Evolutionary conservation across 1,284 basidiomycete genomes (phyloP).

Genomic region (Leccinum pachyderme): DNA sequence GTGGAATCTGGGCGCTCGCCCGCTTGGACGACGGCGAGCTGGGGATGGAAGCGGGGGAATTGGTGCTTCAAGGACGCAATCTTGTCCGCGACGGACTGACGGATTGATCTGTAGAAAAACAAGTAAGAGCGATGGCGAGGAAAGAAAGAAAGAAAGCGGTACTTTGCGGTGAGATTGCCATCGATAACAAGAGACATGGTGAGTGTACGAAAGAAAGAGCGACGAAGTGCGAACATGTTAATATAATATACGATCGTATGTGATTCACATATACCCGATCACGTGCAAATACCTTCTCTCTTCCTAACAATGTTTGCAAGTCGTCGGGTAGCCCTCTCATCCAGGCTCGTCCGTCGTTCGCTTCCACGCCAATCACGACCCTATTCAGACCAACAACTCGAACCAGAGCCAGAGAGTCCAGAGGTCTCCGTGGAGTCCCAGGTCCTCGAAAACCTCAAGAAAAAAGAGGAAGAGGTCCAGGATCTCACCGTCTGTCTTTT

Average conservation of each 20-base stretch:
- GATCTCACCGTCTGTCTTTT: conserved; percentile 67
- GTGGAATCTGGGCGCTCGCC: conserved; percentile 88
- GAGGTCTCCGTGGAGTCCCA: conserved; percentile 38
- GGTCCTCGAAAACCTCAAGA: conserved; percentile 53
- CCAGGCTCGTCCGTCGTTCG: conserved; percentile 43
- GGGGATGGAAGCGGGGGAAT: conserved; percentile 84
- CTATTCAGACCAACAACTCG: conserved; percentile 53
- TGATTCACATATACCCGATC: conserved; percentile 12
- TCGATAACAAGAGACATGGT: conserved; percentile 77
- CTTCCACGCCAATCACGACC: conserved; percentile 34
- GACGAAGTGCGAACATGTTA: neutral
- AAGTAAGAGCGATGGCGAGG: neutral
- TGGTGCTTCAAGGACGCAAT: conserved; percentile 61
- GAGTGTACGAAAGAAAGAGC: conserved; percentile 40
- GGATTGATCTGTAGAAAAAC: conserved; percentile 62
- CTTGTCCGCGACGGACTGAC: conserved; percentile 65
- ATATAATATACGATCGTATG: too few relatives aligned
- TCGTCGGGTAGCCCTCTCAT: conserved; percentile 26
- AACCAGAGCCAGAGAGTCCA: conserved; percentile 33
- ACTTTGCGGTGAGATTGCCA: conserved; percentile 89
- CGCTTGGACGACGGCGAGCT: conserved; percentile 93
- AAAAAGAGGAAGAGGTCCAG: conserved; percentile 68
- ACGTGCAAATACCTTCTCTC: conserved; percentile 20
- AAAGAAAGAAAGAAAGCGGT: conserved; percentile 25
- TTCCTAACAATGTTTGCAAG: conserved; percentile 37